Conservation (phyloP, 2,329 filamentous ascomycete species). For the Tolypocladium endophyticum region DNA sequence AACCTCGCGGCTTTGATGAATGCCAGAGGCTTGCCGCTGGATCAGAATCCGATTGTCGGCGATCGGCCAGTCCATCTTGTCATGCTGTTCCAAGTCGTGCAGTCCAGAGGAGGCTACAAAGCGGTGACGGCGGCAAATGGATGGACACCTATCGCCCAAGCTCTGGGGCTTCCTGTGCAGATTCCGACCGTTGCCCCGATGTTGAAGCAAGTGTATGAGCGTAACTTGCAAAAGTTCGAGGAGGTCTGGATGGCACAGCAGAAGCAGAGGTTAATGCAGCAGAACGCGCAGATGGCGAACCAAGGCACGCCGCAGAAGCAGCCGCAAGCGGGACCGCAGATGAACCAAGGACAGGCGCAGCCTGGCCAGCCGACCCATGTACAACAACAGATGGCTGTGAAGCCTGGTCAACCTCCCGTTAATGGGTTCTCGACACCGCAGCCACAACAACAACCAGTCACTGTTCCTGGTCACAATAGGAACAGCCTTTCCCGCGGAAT, state of each 20-base stretch:
- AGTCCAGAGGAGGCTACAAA: conserved; percentile 67
- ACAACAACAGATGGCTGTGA: conserved; percentile 28
- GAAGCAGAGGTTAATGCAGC: conserved; percentile 40
- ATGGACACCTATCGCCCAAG: conserved; percentile 64
- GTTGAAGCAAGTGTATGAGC: conserved; percentile 63
- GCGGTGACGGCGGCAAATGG: conserved; percentile 57
- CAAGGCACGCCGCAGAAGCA: conserved; percentile 20
- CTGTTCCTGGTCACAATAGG: conserved; percentile 28
- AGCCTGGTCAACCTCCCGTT: conserved; percentile 24
- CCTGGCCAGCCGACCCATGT: conserved; percentile 16
- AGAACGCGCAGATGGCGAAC: conserved; percentile 15
- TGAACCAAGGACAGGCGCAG: conserved; percentile 20
- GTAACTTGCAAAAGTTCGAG: conserved; percentile 69
- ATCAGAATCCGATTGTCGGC: conserved; percentile 61
- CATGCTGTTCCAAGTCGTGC: conserved; percentile 65
- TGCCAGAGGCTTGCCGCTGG: conserved; percentile 60
- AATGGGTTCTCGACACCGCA: conserved; percentile 28
- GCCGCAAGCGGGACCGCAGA: conserved; percentile 26
- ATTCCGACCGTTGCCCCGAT: conserved; percentile 58
- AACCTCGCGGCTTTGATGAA: conserved; percentile 70
- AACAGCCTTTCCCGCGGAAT: conserved; percentile 42
- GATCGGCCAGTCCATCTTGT: conserved; percentile 66
- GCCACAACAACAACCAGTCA: conserved; percentile 3
- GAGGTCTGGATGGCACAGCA: conserved; percentile 51
- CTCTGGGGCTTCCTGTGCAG: conserved; percentile 53